Evolutionary conservation across 805 yeast genomes (phyloP), one percentile per base, ranked within the genome.

Genomic region (Dipodascopsis tothii): DNA sequence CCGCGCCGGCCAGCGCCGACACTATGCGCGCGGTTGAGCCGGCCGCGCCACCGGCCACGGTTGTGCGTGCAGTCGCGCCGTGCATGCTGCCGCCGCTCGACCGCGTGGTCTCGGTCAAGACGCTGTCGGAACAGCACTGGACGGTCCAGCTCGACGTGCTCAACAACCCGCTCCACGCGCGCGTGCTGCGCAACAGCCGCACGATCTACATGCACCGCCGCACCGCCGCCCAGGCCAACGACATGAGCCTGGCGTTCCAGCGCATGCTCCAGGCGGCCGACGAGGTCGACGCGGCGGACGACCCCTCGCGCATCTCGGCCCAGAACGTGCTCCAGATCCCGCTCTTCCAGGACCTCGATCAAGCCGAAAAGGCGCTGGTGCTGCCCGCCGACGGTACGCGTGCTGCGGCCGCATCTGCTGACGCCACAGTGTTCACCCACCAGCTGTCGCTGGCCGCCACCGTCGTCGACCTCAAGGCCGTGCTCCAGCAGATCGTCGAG

Each of bases 1-100:
- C 38, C 2, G 51, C 51, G 35, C n/a, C n/a, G n/a, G 30, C 30
- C 11, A 14, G 14, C 14, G 30, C 30, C 14, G 30, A 25, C 14
- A 14, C 9, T 25, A 9, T 25, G 14, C 14, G 9, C 9, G 9
- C 30, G 14, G 30, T 9, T 25, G 30, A 25, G 14, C 9, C 30
- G 9, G 30, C 30, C 30, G 9, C 30, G 14, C 14, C 30, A 14
- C 9, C 9, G 14, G 14, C 30, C 14, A 16, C 9, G 9, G 35
- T 33, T 33, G 2, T 33, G 35, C 35, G n/a, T 9, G n/a, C 18
- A 17, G n/a, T 16, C 9, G 35, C 35, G 18, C 54, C 54, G 22
- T 48, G 49, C 23, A 28, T 50, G 14, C 27, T 50, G 16, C 54
- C 54, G 20, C 52, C 45, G 21, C 21, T 50, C 37, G 40, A 22